Conservation (phyloP, 768 basidiomycete species). For the Pholiota molesta region DNA sequence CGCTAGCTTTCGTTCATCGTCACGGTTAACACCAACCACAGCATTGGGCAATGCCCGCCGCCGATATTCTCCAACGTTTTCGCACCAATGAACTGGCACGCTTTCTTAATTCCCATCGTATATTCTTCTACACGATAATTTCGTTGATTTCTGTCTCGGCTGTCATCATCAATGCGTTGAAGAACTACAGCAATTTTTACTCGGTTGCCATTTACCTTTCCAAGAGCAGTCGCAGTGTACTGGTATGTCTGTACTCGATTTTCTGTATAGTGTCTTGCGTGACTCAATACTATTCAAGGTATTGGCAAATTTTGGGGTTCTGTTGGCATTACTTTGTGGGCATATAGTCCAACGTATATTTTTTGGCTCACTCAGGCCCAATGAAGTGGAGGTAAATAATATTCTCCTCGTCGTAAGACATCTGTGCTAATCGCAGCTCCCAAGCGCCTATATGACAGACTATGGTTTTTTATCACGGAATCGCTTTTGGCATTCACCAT, state of each 20-base stretch:
- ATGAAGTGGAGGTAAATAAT: conserved; percentile 82
- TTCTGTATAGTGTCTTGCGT: not conserved
- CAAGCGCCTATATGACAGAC: conserved; percentile 91
- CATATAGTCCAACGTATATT: conserved; percentile 84
- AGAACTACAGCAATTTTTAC: conserved; percentile 90
- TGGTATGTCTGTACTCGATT: conserved; percentile 54
- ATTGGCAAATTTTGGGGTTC: conserved; percentile 87
- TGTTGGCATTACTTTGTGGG: conserved; percentile 75
- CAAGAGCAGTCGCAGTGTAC: conserved; percentile 87
- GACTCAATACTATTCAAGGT: conserved; percentile 51
- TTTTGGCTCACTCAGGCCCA: conserved; percentile 85
- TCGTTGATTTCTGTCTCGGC: conserved; percentile 72
- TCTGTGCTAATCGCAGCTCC: not conserved
- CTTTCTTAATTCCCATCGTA: conserved; percentile 60
- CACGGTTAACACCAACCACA: not conserved
- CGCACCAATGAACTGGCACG: conserved; percentile 51
- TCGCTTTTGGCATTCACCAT: conserved; percentile 96
- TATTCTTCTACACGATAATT: conserved; percentile 68
- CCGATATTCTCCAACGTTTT: conserved; percentile 51
- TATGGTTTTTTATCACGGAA: conserved; percentile 98
- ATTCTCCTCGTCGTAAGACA: not conserved
- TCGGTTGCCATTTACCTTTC: conserved; percentile 92
- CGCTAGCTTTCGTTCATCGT: not conserved
- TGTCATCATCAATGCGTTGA: conserved; percentile 79
- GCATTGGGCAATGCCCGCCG: conserved; percentile 43